A percentile compares a stretch with the other conserved stretches of the same genome.
Conservation (phyloP, 2,329 filamentous ascomycete species). For the Colletotrichum australisinense region DNA sequence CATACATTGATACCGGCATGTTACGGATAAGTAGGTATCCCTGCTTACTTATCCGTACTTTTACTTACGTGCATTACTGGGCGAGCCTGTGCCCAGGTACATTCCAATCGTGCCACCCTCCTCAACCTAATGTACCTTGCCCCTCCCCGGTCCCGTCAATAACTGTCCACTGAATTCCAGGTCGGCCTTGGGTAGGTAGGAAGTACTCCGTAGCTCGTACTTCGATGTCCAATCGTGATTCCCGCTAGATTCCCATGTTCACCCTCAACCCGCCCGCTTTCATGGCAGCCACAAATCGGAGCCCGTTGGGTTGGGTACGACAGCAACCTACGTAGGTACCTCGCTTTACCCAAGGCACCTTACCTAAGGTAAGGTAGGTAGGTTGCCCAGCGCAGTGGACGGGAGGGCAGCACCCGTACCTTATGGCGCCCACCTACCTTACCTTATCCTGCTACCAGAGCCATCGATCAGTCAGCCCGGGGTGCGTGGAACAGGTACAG, state of each 20-base stretch:
- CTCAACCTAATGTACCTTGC: no score
- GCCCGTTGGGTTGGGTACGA: not conserved
- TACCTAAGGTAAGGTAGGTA: no score
- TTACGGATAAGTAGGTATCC: no score
- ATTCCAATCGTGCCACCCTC: not conserved
- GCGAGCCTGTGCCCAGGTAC: not conserved
- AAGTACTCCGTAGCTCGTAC: no score
- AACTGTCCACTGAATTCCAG: not conserved
- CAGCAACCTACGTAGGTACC: no score
- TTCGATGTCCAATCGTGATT: not conserved
- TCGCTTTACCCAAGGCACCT: no score
- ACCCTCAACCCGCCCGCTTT: not conserved
- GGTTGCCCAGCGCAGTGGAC: not conserved
- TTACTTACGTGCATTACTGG: no score
- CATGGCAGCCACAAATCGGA: not conserved
- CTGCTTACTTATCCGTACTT: no score
- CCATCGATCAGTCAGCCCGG: not conserved
- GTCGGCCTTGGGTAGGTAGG: not conserved
- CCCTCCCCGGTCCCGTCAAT: not conserved
- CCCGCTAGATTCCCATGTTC: not conserved
- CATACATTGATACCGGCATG: no score
- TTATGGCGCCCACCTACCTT: not conserved
- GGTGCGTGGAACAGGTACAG: no score
- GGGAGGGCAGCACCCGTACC: not conserved
- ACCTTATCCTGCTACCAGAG: not conserved